Evolutionary conservation across 768 basidiomycete species (phyloP).

Genomic region (Boletus patriciae): DNA sequence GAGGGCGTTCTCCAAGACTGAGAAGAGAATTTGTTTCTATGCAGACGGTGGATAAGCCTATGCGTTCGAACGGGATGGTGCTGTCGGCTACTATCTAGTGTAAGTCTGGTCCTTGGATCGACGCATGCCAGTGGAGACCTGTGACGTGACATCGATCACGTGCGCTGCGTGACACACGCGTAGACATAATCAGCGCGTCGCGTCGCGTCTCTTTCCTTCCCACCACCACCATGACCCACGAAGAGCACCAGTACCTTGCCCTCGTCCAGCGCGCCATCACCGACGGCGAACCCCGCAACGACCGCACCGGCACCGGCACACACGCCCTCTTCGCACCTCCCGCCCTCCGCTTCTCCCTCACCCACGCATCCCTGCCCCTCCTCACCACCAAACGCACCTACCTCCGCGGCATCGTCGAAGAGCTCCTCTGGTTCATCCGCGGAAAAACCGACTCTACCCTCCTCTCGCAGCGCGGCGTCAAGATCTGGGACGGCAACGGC

Average conservation of each 20-base stretch:
- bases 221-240: constrained; percentile 46
- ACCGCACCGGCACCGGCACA: constrained; percentile 95
- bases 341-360: constrained; percentile 84
- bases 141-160: constrained; percentile 22
- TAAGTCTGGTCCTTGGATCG: too few relatives aligned
- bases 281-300: constrained; percentile 75
- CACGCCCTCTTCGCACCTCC: constrained; percentile 90
- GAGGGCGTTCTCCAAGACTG: too few relatives aligned
- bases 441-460: constrained; percentile 81
- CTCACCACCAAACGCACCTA: constrained; percentile 96
- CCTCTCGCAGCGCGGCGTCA: constrained; percentile 78
- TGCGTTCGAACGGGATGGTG: too few relatives aligned
- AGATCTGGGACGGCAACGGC: constrained; percentile 98
- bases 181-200: constrained; percentile 7
- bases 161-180: constrained; percentile 7
- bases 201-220: background rate
- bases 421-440: constrained; percentile 90
- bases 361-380: constrained; percentile 73
- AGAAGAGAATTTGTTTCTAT: too few relatives aligned
- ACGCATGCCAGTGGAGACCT: too few relatives aligned
- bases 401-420: constrained; percentile 86
- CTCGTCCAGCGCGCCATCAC: constrained; percentile 77
- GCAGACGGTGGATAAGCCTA: too few relatives aligned
- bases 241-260: constrained; percentile 87
- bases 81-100: too few relatives aligned